Evolutionary conservation across 257 asterid genomes (phyloP).

Genomic region (Marsdenia floribunda): DNA sequence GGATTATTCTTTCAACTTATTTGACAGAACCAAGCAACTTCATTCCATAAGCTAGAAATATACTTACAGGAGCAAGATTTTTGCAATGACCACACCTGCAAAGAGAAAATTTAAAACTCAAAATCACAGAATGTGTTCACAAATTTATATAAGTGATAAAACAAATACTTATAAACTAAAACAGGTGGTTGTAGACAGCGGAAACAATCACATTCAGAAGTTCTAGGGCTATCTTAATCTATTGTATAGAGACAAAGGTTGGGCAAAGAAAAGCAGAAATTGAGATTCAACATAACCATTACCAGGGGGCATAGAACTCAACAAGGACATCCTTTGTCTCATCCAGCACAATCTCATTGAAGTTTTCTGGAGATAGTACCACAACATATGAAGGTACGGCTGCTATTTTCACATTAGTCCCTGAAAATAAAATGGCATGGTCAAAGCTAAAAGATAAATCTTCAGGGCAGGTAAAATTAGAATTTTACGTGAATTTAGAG

Average conservation of each 20-base stretch:
- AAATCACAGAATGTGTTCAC: constrained; percentile 2
- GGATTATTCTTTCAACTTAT: constrained; percentile 9
- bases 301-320: constrained; percentile 99
- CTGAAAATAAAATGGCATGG: constrained; percentile 29
- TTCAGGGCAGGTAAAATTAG: neutral
- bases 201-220: neutral
- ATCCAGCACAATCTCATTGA: constrained; percentile 70
- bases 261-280: neutral
- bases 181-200: neutral
- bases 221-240: neutral
- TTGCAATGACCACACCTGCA: constrained; percentile 98
- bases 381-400: constrained; percentile 68
- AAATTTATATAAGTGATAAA: neutral
- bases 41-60: constrained; percentile 16
- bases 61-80: constrained; percentile 90
- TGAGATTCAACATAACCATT: constrained; percentile 15
- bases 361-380: constrained; percentile 63
- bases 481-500: neutral
- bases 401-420: constrained; percentile 83
- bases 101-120: constrained; percentile 25
- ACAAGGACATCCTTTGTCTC: constrained; percentile 78
- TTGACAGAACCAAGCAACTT: constrained; percentile 15
- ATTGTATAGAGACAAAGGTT: neutral
- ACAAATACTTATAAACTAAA: too few species aligned
- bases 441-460: neutral